phyloP scores from a whole-genome alignment of 108 stramenopile species.

The Mayamaea pseudoterrestris region DNA sequence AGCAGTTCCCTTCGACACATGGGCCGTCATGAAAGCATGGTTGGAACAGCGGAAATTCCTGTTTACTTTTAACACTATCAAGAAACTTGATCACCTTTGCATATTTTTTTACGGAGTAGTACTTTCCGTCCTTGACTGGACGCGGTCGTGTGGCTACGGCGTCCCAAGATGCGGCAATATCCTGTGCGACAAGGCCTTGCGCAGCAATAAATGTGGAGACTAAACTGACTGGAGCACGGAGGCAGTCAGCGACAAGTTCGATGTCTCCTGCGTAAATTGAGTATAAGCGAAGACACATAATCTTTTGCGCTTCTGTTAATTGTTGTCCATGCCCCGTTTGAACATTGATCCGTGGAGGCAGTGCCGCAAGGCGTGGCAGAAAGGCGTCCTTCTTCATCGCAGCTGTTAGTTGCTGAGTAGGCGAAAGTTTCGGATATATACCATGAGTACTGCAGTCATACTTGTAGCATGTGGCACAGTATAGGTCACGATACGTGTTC shows the following conservation, averaged over 20 bases:
- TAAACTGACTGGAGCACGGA: not conserved
- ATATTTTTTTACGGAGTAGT: constrained; percentile 8
- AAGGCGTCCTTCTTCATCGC: not conserved
- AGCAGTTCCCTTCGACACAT: constrained; percentile 49
- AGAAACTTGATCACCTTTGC: constrained; percentile 3
- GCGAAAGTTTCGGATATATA: not conserved
- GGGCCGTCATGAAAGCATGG: constrained; percentile 62
- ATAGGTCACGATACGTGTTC: constrained; percentile 3
- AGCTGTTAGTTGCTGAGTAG: not conserved
- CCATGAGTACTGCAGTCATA: constrained; percentile 6
- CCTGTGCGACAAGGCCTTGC: not conserved
- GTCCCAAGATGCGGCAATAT: constrained; percentile 1
- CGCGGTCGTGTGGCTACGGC: not conserved
- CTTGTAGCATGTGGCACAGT: constrained; percentile 1
- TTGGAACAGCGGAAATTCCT: not conserved
- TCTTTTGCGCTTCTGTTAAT: constrained; percentile 7
- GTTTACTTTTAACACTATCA: not conserved
- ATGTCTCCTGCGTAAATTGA: constrained; percentile 5
- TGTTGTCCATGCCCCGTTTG: not conserved
- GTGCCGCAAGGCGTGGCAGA: not conserved
- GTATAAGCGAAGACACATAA: constrained; percentile 5
- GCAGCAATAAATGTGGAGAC: not conserved
- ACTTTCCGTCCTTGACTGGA: not conserved
- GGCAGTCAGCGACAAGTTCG: not conserved
- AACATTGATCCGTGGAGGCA: not conserved